Evolutionary conservation across 768 basidiomycete genomes (phyloP), one percentile per base, ranked within the genome.

Genomic region (Pleurotus tuoliensis): DNA sequence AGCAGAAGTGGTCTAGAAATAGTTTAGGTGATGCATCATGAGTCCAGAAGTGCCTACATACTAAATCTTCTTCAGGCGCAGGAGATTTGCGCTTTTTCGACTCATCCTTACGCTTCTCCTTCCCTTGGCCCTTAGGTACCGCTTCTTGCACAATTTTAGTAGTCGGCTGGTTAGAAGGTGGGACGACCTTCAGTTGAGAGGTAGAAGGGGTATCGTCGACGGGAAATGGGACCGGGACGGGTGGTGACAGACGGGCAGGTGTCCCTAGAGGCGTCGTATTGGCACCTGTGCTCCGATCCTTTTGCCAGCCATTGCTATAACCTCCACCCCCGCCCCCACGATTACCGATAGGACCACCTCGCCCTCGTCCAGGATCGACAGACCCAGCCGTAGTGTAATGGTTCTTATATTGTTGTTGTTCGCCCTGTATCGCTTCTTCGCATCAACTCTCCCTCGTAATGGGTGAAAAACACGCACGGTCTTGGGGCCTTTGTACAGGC

Each of bases 401-500:
- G 51, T 67, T 62, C 50, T 68, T 67, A 45, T 58, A 61, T 3
- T 64, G 59, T 47, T 47, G 46, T 15, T 47, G 46, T 15, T 24
- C 16, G 22, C 27, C 27, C 48, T 50, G 18, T 27, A 15, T 4
- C 11, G 16, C 27, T 12, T n/a, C 9, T 40, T 53, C 18, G 34
- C 18, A 34, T 50, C 30, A n/a, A 15, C 30, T 5, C 18, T 7
- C 5, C 25, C 15, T 7, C 6, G 37, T 6, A 20, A 12, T 53
- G 41, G n/a, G 25, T 12, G n/a, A 41, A 16, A 53, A 11, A 5
- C n/a, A 62, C 70, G 54, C 58, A 75, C 73, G n/a, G 71, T 77
- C 75, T 88, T 90, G 0, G 83, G 80, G 7, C 90, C 92, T 65
- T 89, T 92, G 69, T 94, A 95, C 56, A 94, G 67, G 50, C 79